These are phyloP conservation scores for Gremmenia infestans DNA, from an alignment of 2,329 filamentous ascomycete genomes.

Conservation along the genomic window DNA sequence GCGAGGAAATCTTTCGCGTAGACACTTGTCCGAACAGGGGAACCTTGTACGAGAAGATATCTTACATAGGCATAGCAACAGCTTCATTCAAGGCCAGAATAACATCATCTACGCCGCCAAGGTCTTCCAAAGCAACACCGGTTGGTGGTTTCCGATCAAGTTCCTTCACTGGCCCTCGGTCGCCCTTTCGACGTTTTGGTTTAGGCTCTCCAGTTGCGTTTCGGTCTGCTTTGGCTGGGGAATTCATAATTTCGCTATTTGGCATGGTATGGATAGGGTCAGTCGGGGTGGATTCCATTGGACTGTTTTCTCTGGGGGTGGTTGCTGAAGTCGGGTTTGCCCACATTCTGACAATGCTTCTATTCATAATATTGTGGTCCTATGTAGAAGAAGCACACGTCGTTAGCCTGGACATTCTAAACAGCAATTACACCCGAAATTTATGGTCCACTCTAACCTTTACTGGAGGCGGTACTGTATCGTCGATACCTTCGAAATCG, in stretches of 20 bases:
- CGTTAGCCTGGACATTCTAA: neutral
- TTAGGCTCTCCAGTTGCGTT: conserved; percentile 61
- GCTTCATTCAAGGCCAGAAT: conserved; percentile 65
- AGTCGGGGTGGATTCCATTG: conserved; percentile 12
- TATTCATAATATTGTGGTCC: conserved; percentile 61
- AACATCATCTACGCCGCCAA: conserved; percentile 72
- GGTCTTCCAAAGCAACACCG: conserved; percentile 62
- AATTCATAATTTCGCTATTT: conserved; percentile 21
- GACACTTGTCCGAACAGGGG: no score
- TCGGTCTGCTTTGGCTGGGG: conserved; percentile 40
- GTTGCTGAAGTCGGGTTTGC: conserved; percentile 32
- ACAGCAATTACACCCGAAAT: neutral
- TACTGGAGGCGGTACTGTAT: conserved; percentile 14
- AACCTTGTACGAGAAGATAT: no score
- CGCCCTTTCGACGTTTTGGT: conserved; percentile 58
- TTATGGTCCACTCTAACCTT: conserved; percentile 21
- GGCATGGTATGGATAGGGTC: conserved; percentile 19
- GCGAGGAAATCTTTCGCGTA: no score
- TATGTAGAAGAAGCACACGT: conserved; percentile 17
- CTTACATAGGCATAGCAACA: conserved; percentile 62
- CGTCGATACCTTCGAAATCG: conserved; percentile 45
- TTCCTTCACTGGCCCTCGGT: conserved; percentile 42
- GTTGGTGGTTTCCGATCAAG: conserved; percentile 61
- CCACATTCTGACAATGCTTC: conserved; percentile 58
- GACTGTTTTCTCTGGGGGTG: conserved; percentile 21